These are phyloP conservation scores for Metarhizium guizhouense DNA, from an alignment of 2,329 filamentous ascomycete genomes.

Conservation along the genomic window DNA sequence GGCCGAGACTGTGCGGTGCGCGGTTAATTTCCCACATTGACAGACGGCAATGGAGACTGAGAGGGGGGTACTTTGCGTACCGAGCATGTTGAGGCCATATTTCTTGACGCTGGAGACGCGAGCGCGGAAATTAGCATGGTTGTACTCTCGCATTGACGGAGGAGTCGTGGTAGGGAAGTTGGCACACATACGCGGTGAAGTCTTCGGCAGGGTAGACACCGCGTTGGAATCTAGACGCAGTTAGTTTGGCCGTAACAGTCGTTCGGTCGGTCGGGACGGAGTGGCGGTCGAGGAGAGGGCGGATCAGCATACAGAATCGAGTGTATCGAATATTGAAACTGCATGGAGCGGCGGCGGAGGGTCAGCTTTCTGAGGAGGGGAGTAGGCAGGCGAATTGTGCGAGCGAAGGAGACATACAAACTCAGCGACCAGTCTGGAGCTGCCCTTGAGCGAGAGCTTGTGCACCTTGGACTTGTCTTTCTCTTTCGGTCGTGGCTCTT, in stretches of 20 bases:
- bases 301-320: constrained; percentile 68
- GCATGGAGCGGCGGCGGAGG: constrained; percentile 1
- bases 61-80: constrained; percentile 29
- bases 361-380: not conserved
- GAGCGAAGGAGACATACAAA: constrained; percentile 49
- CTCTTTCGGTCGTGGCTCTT: constrained; percentile 17
- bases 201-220: constrained; percentile 88
- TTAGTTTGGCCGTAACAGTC: not conserved
- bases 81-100: constrained; percentile 97
- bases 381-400: not conserved
- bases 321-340: constrained; percentile 98
- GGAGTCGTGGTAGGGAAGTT: not conserved
- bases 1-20: constrained; percentile 56
- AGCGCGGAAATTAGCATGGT: constrained; percentile 2
- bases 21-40: constrained; percentile 7
- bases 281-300: not conserved
- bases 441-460: constrained; percentile 83
- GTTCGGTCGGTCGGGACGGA: not conserved
- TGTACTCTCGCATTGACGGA: too few species aligned
- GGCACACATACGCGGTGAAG: constrained; percentile 67
- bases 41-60: not conserved
- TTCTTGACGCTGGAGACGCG: constrained; percentile 64
- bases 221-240: constrained; percentile 62
- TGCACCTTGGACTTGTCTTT: constrained; percentile 78
- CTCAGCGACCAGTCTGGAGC: constrained; percentile 81